Evolutionary conservation across 192 early-diverging fungal species (phyloP).

Genomic region (Mortierella claussenii): DNA sequence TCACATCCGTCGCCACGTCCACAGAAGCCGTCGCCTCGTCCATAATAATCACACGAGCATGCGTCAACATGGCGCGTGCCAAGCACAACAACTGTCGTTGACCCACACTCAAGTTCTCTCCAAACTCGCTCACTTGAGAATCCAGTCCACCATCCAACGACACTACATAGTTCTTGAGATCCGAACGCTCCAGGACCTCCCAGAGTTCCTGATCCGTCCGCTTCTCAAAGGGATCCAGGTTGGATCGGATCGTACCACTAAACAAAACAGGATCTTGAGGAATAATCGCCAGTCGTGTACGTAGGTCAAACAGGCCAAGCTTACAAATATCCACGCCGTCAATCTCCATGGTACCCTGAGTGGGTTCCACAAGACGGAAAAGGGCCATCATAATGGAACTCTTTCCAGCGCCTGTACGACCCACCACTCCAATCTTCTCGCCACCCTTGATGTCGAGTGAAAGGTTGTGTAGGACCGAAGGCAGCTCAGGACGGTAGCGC

Average conservation of each 20-base stretch:
- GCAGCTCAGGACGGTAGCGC: conserved; percentile 81
- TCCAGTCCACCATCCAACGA: conserved; percentile 59
- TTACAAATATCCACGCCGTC: conserved; percentile 82
- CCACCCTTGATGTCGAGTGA: conserved; percentile 72
- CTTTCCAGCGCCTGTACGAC: conserved; percentile 77
- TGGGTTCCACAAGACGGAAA: conserved; percentile 82
- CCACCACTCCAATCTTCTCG: conserved; percentile 92
- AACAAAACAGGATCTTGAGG: conserved; percentile 83
- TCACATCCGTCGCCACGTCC: conserved; percentile 73
- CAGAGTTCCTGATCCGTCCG: conserved; percentile 72
- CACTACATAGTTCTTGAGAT: conserved; percentile 54
- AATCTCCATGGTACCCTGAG: conserved; percentile 73
- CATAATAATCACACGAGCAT: conserved; percentile 64
- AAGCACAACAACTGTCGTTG: conserved; percentile 88
- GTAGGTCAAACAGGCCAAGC: conserved; percentile 79
- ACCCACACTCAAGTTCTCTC: conserved; percentile 82
- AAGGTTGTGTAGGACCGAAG: conserved; percentile 79
- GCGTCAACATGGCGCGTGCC: conserved; percentile 81
- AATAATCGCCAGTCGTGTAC: conserved; percentile 77
- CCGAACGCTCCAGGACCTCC: conserved; percentile 72
- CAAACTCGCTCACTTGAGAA: conserved; percentile 70
- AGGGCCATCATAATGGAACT: conserved; percentile 71
- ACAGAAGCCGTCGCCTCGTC: conserved; percentile 66
- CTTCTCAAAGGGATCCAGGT: conserved; percentile 83
- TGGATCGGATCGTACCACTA: conserved; percentile 78